Conservation (phyloP, 345 rosid genomes). For the Salix exigua region DNA sequence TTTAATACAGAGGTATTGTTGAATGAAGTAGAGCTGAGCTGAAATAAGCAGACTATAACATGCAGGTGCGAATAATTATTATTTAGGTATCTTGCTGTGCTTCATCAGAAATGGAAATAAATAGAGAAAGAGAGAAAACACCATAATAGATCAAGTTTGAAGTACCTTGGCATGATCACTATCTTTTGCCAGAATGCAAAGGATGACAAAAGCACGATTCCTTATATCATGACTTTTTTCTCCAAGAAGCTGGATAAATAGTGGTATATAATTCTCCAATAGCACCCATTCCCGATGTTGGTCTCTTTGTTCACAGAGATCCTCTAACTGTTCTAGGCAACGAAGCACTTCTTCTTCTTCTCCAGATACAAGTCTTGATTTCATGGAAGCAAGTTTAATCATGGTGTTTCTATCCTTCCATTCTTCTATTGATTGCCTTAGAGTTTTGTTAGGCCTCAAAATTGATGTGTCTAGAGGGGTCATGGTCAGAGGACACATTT, state of each 20-base stretch:
- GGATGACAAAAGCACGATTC: slow-evolving; percentile 40
- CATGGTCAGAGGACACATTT: slow-evolving; percentile 58
- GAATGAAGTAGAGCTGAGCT: background rate
- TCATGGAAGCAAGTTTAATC: slow-evolving; percentile 56
- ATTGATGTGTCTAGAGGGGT: slow-evolving; percentile 41
- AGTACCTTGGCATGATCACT: slow-evolving; percentile 65
- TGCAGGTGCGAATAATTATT: background rate
- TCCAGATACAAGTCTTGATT: slow-evolving; percentile 41
- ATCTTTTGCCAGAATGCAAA: slow-evolving; percentile 43
- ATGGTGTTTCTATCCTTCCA: slow-evolving; percentile 74
- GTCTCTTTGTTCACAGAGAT: slow-evolving; percentile 54
- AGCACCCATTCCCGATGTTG: slow-evolving; percentile 62
- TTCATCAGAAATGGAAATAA: background rate
- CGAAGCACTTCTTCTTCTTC: slow-evolving; percentile 47
- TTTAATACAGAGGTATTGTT: background rate
- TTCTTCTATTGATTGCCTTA: slow-evolving; percentile 68
- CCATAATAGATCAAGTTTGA: background rate
- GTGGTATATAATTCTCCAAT: slow-evolving; percentile 54
- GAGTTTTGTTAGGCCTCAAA: slow-evolving; percentile 65
- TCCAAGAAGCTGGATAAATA: slow-evolving; percentile 45
- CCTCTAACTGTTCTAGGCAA: slow-evolving; percentile 47
- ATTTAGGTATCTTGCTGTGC: background rate
- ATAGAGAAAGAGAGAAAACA: background rate
- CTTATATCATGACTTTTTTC: slow-evolving; percentile 40
- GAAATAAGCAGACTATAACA: background rate